phyloP scores from a whole-genome alignment of 2,329 filamentous ascomycete species.

The Fusarium circinatum region DNA sequence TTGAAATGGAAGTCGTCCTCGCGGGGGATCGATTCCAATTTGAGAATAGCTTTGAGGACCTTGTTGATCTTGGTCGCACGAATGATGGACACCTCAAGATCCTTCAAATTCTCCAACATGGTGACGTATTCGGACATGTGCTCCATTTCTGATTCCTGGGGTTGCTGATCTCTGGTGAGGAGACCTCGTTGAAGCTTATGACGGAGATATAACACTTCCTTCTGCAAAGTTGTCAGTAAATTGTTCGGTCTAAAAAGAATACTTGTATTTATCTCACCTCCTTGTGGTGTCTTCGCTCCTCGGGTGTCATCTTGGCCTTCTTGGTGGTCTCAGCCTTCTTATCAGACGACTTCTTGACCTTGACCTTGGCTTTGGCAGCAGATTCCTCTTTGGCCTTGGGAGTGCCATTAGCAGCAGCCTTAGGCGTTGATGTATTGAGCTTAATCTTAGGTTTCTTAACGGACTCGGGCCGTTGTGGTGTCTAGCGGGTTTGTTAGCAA shows the following conservation, averaged over 20 bases:
- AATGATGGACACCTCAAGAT: constrained; percentile 90
- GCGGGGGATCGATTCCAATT: constrained; percentile 83
- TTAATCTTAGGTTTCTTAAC: constrained; percentile 77
- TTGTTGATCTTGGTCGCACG: constrained; percentile 97
- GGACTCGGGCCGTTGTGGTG: constrained; percentile 68
- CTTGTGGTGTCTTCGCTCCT: constrained; percentile 68
- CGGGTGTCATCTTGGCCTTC: constrained; percentile 67
- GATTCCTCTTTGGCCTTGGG: constrained; percentile 66
- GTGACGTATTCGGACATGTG: constrained; percentile 80
- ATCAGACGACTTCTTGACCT: constrained; percentile 67
- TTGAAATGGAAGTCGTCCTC: constrained; percentile 94
- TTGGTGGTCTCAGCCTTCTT: constrained; percentile 64
- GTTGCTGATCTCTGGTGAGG: constrained; percentile 82
- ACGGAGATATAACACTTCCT: constrained; percentile 88
- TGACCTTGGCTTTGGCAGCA: constrained; percentile 62
- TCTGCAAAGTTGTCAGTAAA: constrained; percentile 58
- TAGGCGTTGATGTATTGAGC: constrained; percentile 61
- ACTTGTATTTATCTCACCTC: constrained; percentile 56
- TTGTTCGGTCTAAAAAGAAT: not conserved
- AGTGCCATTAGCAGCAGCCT: constrained; percentile 29
- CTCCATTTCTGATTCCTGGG: constrained; percentile 87
- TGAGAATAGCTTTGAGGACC: constrained; percentile 93
- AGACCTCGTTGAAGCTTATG: constrained; percentile 97
- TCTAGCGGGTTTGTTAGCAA: constrained; percentile 52
- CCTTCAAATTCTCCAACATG: constrained; percentile 81